These are phyloP conservation scores for Vitis vinifera DNA, from an alignment of 164 flowering plant genomes.

Conservation along the genomic window ASM3070453v1 NC_081807.1:21018501-21019000, in stretches of 20 bases:
- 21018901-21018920: conserved; percentile 63
- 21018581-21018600: conserved; percentile 31
- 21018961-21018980: conserved; percentile 71
- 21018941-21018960: conserved; percentile 45
- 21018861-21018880: conserved; percentile 39
- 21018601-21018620: conserved; percentile 41
- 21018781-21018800: conserved; percentile 39
- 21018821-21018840: conserved; percentile 60
- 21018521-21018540: no score
- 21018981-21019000: conserved; percentile 57
- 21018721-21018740: conserved; percentile 52
- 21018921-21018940: conserved; percentile 46
- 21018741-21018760: conserved; percentile 65
- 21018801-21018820: conserved; percentile 57
- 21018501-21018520: conserved; percentile 1
- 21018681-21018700: conserved; percentile 28
- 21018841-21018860: conserved; percentile 66
- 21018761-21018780: conserved; percentile 60
- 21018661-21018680: conserved; percentile 57
- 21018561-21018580: conserved; percentile 40
- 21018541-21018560: conserved; percentile 18
- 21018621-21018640: conserved; percentile 69
- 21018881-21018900: conserved; percentile 61
- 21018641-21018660: conserved; percentile 52
- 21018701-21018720: conserved; percentile 7